These are phyloP conservation scores for Dichotomopilus funicola DNA, from an alignment of 2,329 filamentous ascomycete genomes.

Conservation along the genomic window DNA sequence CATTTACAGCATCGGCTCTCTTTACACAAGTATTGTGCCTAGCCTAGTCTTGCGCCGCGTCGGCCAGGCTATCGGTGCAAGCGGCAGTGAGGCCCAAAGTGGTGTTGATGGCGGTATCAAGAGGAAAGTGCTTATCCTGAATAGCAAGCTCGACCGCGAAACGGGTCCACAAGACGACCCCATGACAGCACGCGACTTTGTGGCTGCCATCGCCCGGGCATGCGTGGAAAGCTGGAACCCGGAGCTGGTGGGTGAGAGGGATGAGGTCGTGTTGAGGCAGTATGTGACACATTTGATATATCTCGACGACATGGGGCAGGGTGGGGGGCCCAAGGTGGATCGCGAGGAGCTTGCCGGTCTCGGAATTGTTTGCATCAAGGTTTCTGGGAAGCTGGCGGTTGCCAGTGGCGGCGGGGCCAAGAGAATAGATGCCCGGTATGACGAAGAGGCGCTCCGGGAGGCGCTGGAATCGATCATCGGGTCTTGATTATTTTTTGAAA, in stretches of 20 bases:
- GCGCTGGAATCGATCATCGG: slow-evolving; percentile 67
- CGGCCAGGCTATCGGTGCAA: slow-evolving; percentile 51
- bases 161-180: slow-evolving; percentile 62
- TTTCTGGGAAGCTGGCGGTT: slow-evolving; percentile 62
- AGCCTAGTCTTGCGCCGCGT: slow-evolving; percentile 72
- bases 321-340: slow-evolving; percentile 55
- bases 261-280: slow-evolving; percentile 44
- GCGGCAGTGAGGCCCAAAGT: slow-evolving; percentile 21
- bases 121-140: slow-evolving; percentile 77
- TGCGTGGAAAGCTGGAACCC: slow-evolving; percentile 59
- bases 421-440: slow-evolving; percentile 58
- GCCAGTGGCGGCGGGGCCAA: slow-evolving; percentile 37
- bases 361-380: slow-evolving; percentile 69
- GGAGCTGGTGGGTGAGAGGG: slow-evolving; percentile 22
- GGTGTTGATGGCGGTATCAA: slow-evolving; percentile 30
- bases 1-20: slow-evolving; percentile 87
- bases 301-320: slow-evolving; percentile 49
- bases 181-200: slow-evolving; percentile 73
- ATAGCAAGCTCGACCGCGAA: slow-evolving; percentile 78
- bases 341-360: slow-evolving; percentile 53
- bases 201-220: slow-evolving; percentile 70
- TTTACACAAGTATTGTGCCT: slow-evolving; percentile 86
- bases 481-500: slow-evolving; percentile 6
- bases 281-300: slow-evolving; percentile 85
- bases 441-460: slow-evolving; percentile 65